Base-by-base conservation (phyloP, 2,329 filamentous ascomycete genomes). In the Stagonosporopsis tanaceti region DNA sequence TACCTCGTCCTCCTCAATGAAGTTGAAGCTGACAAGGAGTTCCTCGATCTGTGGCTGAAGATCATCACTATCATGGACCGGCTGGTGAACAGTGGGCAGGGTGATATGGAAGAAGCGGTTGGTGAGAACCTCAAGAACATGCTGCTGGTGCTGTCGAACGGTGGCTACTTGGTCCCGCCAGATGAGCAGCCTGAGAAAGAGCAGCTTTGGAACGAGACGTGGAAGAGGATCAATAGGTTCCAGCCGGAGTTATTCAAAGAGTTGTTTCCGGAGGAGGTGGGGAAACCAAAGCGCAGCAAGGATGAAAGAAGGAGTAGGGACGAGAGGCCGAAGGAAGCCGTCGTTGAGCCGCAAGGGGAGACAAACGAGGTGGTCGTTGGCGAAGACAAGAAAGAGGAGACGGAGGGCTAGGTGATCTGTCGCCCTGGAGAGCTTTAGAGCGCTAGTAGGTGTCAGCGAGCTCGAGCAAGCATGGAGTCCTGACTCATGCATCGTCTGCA, bases 91-190 rank as follows among this genome's bases (percentile, higher is more conserved):
- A 95, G 91, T 70, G 94, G 94, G 0, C 93, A 97, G 76, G 92
- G 92, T 24, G 93, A 96, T 70, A 94, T 89, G 88, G 93, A 96
- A 78, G 95, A 99, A 80, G 94, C 95, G 12, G 93, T 98, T 2
- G 91, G 92, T 0, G 95, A 99, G 77, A 95, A 92, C 64, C 81
- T 99, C 56, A 99, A 99, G 79, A 99, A 99, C 65, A 93, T 98
- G 50, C 81, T 98, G 24, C 83, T 99, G 9, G 95, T 99, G 69
- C 97, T 99, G 93, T 88, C 91, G 6, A 95, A 89, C 73, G 93
- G 90, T 47, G 93, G 91, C 34, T 93, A 91, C 68, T 85, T 99
- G 5, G 88, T 92, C 0, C 85, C 91, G 1, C 91, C 91, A 4
- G 77, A 82, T 47, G 79, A 84, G 60, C 76, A 77, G 27, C 77